Base-by-base conservation (phyloP, 2,329 filamentous ascomycete species). In the Simplicillium aogashimaense region DNA sequence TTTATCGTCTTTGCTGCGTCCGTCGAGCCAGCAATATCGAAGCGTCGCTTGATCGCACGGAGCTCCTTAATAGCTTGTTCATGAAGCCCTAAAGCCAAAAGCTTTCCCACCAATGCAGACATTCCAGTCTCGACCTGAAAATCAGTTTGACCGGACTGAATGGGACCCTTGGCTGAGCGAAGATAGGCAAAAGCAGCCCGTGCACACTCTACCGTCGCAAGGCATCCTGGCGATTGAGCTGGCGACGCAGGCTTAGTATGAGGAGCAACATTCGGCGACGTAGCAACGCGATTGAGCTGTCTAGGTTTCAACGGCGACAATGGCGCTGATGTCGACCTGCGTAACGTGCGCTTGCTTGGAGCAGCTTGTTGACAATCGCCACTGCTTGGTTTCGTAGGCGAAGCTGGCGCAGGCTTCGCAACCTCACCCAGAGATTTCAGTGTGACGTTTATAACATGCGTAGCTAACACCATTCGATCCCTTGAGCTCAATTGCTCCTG, bases 111-210 rank as follows among this genome's bases (percentile, higher is more conserved):
- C 39, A 89, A 69, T 0, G 80, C 77, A 13, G 82, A 74, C 69
- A 86, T 83, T 40, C 83, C 85, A 43, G 69, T 78, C 54, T 89
- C 85, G 4, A 89, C 58, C 53, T 89, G 83, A 31, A 84, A 62
- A 35, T 74, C 70, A 1, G 76, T 70, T n/a, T 80, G 63, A 9
- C 70, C 61, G 9, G 77, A 61, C 8, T 70, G 66, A 6, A 72
- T 61, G 1, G 71, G 62, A 18, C 71, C 65, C 38, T 83, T 74
- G 17, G 78, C 52, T 20, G 70, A 66, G 37, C 81, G 69, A 31
- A 89, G 63, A 37, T 76, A 78, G 7, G 71, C 63, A 51, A 89
- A 86, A 2, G 81, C 82, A 20, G 75, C 58, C 9, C 82, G 72
- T 7, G 80, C 74, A 51, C 84, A 88, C 60, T 88, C 83, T 11